These are phyloP conservation scores for Alternaria sp. DNA, from an alignment of 2,329 filamentous ascomycete species.

Conservation along the genomic window DNA sequence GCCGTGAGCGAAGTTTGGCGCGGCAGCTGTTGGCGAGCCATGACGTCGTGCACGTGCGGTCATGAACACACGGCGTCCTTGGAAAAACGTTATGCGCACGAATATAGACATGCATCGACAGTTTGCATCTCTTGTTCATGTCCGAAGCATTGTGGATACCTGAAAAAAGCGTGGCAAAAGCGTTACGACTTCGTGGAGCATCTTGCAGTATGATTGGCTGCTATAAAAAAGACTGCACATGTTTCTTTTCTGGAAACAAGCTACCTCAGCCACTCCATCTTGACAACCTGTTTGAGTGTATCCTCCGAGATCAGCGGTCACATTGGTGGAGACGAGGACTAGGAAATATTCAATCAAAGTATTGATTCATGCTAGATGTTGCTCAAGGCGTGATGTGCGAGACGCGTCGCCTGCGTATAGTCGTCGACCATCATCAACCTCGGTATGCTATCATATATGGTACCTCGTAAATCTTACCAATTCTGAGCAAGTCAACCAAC, in stretches of 20 bases:
- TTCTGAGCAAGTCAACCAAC: not conserved
- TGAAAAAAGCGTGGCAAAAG: not conserved
- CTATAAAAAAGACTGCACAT: not conserved
- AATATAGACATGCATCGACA: not conserved
- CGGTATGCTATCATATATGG: conserved; percentile 5
- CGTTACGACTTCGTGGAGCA: not conserved
- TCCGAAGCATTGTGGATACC: not conserved
- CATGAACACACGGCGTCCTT: not conserved
- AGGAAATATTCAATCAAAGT: not conserved
- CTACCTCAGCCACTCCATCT: not conserved
- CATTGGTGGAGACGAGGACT: not conserved
- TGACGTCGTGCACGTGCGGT: conserved; percentile 16
- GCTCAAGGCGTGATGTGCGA: not conserved
- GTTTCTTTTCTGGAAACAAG: conserved; percentile 3
- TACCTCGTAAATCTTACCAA: conserved; percentile 2
- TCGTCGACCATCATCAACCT: not conserved
- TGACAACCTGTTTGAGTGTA: not conserved
- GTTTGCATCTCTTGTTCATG: not conserved
- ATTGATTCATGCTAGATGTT: conserved; percentile 3
- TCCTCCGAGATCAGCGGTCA: not conserved
- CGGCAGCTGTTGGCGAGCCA: conserved; percentile 3
- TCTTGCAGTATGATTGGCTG: not conserved
- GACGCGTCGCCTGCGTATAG: not conserved
- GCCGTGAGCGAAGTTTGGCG: conserved; percentile 3
- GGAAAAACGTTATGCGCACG: not conserved